phyloP scores from a whole-genome alignment of 805 yeast genomes.

The Candida oleophila region DNA sequence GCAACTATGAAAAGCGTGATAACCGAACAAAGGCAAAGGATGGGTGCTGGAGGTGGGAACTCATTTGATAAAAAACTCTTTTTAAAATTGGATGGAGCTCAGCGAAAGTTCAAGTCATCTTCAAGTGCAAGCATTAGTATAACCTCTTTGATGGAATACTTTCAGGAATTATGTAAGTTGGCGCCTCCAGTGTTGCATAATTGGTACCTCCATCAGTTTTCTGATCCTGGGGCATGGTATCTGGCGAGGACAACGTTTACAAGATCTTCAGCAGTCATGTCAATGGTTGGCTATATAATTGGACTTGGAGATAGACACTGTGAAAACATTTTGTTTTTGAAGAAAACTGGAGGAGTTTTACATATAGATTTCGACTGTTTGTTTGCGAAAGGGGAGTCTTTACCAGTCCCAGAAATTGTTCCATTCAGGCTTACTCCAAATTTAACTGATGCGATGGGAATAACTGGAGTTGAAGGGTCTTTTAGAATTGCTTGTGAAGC shows the following conservation, averaged over 20 bases:
- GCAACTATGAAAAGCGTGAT: slow-evolving; percentile 33
- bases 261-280: slow-evolving; percentile 91
- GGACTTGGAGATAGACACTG: slow-evolving; percentile 97
- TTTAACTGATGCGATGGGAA: slow-evolving; percentile 89
- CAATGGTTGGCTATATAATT: slow-evolving; percentile 89
- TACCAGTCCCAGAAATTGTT: slow-evolving; percentile 84
- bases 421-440: slow-evolving; percentile 92
- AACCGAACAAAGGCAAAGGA: slow-evolving; percentile 24
- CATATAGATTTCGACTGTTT: slow-evolving; percentile 98
- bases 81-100: slow-evolving; percentile 30
- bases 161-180: slow-evolving; percentile 24
- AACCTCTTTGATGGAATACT: slow-evolving; percentile 13
- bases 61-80: slow-evolving; percentile 26
- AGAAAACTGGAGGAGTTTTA: slow-evolving; percentile 71
- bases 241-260: slow-evolving; percentile 71
- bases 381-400: slow-evolving; percentile 78
- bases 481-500: slow-evolving; percentile 86
- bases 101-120: slow-evolving; percentile 20
- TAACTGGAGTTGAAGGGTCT: slow-evolving; percentile 84
- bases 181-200: slow-evolving; percentile 73
- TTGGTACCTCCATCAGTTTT: slow-evolving; percentile 87
- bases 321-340: slow-evolving; percentile 79
- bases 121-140: slow-evolving; percentile 4
- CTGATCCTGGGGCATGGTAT: slow-evolving; percentile 90
- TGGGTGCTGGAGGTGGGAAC: slow-evolving; percentile 18